Evolutionary conservation across 2,329 filamentous ascomycete species (phyloP).

Genomic region (Ascochyta pisi): DNA sequence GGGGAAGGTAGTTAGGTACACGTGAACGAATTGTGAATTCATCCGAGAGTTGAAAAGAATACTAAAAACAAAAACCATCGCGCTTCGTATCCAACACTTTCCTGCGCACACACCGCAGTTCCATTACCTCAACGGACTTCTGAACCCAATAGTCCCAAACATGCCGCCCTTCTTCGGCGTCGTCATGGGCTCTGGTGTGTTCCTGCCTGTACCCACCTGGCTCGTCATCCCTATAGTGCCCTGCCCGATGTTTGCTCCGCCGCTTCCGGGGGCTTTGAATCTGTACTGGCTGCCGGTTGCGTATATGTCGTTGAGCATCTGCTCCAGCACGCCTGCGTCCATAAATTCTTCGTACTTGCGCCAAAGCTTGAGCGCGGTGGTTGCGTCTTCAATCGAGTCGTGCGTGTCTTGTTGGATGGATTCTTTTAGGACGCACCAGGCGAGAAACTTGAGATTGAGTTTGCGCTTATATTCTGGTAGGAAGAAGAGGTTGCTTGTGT

Average conservation of each 20-base stretch:
- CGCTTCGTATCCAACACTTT: constrained; percentile 3
- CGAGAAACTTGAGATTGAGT: constrained; percentile 87
- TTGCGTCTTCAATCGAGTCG: constrained; percentile 93
- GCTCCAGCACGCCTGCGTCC: constrained; percentile 82
- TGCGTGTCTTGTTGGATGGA: constrained; percentile 93
- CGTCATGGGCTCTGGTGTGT: constrained; percentile 63
- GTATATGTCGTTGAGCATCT: constrained; percentile 89
- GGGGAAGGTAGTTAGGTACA: too few relatives aligned
- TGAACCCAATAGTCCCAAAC: constrained; percentile 48
- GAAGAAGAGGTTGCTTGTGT: constrained; percentile 92
- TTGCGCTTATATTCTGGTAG: constrained; percentile 82
- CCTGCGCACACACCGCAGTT: background rate
- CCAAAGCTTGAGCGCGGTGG: constrained; percentile 87
- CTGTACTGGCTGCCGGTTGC: constrained; percentile 64
- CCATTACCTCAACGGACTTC: constrained; percentile 39
- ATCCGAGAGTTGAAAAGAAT: constrained; percentile 10
- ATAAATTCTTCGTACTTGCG: constrained; percentile 89
- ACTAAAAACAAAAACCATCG: background rate
- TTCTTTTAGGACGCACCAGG: constrained; percentile 85
- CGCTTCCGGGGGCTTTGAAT: constrained; percentile 46
- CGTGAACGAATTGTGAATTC: too few relatives aligned
- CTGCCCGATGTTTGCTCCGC: constrained; percentile 11
- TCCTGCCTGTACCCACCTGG: constrained; percentile 47
- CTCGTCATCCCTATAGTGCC: constrained; percentile 19
- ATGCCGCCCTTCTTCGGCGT: constrained; percentile 56